Conservation (phyloP, 106 monocot genomes). For the Triglochin maritima region DNA sequence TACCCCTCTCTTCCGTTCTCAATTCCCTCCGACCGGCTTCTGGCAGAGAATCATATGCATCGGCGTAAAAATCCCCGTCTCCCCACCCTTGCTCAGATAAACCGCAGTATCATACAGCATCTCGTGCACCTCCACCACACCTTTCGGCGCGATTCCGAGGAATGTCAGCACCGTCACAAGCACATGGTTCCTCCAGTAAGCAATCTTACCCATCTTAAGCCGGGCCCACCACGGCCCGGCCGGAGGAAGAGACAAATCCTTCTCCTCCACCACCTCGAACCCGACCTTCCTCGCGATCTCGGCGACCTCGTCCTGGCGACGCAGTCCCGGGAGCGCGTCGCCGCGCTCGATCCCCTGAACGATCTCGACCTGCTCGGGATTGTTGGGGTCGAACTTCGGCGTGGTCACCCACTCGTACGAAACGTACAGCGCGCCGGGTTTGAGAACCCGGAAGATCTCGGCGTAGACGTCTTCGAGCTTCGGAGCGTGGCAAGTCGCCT, state of each 20-base stretch:
- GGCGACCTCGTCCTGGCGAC: slow-evolving; percentile 56
- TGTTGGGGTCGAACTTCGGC: slow-evolving; percentile 33
- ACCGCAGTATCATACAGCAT: slow-evolving; percentile 74
- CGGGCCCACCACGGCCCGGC: slow-evolving; percentile 78
- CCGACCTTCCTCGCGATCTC: slow-evolving; percentile 41
- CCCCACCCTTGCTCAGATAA: slow-evolving; percentile 57
- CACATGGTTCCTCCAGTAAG: slow-evolving; percentile 82
- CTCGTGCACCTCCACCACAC: slow-evolving; percentile 77
- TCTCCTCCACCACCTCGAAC: slow-evolving; percentile 64
- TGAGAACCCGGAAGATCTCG: slow-evolving; percentile 66
- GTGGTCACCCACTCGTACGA: slow-evolving; percentile 94
- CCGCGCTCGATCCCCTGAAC: slow-evolving; percentile 86
- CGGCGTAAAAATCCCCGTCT: slow-evolving; percentile 74
- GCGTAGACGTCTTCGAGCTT: slow-evolving; percentile 65
- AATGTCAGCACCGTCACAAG: slow-evolving; percentile 39
- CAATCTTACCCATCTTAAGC: slow-evolving; percentile 69
- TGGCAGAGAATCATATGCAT: slow-evolving; percentile 89
- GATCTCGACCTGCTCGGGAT: slow-evolving; percentile 51
- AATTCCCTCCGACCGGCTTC: slow-evolving; percentile 21
- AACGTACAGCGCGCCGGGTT: slow-evolving; percentile 64
- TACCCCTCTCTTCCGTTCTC: too few relatives aligned
- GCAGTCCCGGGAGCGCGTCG: slow-evolving; percentile 71
- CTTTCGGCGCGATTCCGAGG: slow-evolving; percentile 64
- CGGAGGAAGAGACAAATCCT: slow-evolving; percentile 55
- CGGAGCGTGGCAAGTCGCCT: slow-evolving; percentile 89